phyloP scores from a whole-genome alignment of 805 yeast species.

The Hanseniaspora singularis region DNA sequence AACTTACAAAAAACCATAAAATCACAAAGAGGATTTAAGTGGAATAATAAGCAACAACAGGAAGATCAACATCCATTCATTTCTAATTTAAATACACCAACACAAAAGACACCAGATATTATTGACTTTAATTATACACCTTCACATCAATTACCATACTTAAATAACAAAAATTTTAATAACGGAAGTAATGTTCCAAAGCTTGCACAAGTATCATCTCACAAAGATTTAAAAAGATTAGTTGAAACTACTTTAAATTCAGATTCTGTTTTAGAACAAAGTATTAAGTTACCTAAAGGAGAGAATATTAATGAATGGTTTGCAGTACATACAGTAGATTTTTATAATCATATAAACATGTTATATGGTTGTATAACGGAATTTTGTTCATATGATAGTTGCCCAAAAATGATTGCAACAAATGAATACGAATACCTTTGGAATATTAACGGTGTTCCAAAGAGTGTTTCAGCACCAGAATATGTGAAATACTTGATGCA shows the following conservation, averaged over 20 bases:
- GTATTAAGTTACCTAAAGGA: conserved; percentile 85
- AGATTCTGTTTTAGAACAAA: conserved; percentile 79
- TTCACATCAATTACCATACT: conserved; percentile 28
- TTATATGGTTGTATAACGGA: conserved; percentile 89
- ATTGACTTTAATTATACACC: conserved; percentile 31
- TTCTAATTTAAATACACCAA: conserved; percentile 6
- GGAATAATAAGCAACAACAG: conserved; percentile 22
- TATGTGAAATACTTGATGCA: conserved; percentile 86
- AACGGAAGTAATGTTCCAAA: conserved; percentile 13
- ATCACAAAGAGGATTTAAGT: conserved; percentile 37
- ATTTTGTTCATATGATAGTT: conserved; percentile 86
- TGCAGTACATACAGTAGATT: conserved; percentile 95
- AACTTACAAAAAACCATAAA: conserved; percentile 31
- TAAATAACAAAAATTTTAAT: conserved; percentile 21
- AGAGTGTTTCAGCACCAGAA: conserved; percentile 85
- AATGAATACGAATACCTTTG: conserved; percentile 93
- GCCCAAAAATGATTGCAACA: conserved; percentile 97
- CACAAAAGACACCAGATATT: conserved; percentile 14
- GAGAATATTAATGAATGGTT: conserved; percentile 90
- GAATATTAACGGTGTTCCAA: conserved; percentile 80
- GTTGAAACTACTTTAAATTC: conserved; percentile 95
- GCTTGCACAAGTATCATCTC: conserved; percentile 40
- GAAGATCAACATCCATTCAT: conserved; percentile 4
- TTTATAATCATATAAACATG: conserved; percentile 93
- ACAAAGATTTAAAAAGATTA: conserved; percentile 66